These are phyloP conservation scores for Sphaerulina vaccinii DNA, from an alignment of 2,329 filamentous ascomycete species.

Conservation along the genomic window DNA sequence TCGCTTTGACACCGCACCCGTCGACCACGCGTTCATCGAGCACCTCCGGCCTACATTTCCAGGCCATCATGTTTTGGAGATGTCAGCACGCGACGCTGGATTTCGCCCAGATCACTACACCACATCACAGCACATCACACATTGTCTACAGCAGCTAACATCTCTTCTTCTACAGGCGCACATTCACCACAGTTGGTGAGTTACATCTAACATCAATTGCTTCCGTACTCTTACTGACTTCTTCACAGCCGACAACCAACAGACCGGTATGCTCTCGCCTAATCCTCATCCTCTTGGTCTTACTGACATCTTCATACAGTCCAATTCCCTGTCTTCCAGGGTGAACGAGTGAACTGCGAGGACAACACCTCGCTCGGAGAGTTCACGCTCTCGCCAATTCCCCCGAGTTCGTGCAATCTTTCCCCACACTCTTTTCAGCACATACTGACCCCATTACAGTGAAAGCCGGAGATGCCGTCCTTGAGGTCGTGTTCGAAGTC, in stretches of 20 bases:
- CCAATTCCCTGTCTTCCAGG: constrained; percentile 81
- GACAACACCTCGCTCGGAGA: constrained; percentile 98
- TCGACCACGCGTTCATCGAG: background rate
- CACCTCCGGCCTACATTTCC: background rate
- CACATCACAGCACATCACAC: constrained; percentile 6
- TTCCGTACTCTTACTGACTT: background rate
- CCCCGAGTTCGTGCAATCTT: constrained; percentile 50
- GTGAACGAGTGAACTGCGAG: constrained; percentile 90
- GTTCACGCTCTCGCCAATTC: constrained; percentile 79
- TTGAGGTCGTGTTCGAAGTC: constrained; percentile 98
- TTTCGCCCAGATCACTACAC: background rate
- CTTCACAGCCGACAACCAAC: constrained; percentile 65
- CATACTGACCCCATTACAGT: background rate
- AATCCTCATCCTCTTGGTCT: background rate
- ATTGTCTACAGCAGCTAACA: constrained; percentile 1
- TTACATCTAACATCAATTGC: background rate
- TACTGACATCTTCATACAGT: constrained; percentile 45
- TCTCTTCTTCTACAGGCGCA: background rate
- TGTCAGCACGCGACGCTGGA: background rate
- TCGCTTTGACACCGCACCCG: background rate
- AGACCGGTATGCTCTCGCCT: constrained; percentile 52
- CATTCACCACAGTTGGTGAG: constrained; percentile 8
- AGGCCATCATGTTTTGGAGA: background rate
- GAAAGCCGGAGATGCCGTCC: constrained; percentile 82
- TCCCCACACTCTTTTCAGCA: too few species aligned